phyloP scores from a whole-genome alignment of 148 eudicot genomes.

The Rhododendron molle region DNA sequence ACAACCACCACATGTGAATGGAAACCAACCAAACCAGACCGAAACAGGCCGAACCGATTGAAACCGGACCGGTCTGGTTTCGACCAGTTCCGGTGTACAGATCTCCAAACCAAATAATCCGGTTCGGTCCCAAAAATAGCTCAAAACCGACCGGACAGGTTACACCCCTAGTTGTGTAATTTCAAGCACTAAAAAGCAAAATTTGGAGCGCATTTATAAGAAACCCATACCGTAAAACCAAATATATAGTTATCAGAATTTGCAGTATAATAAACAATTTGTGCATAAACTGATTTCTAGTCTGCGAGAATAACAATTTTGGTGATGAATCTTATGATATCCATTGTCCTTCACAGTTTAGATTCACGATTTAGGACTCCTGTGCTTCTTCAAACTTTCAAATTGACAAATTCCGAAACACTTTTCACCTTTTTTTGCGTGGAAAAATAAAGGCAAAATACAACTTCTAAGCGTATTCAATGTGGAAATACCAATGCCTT shows the following conservation, averaged over 20 bases:
- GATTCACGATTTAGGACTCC: background rate
- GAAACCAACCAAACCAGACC: too few relatives aligned
- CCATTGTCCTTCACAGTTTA: background rate
- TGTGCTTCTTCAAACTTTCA: background rate
- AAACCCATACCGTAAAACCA: background rate
- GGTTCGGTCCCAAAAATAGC: too few relatives aligned
- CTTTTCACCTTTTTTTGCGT: background rate
- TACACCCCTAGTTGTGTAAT: too few relatives aligned
- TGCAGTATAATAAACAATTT: background rate
- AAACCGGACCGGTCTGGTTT: too few relatives aligned
- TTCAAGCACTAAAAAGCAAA: too few relatives aligned
- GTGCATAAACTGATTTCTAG: background rate
- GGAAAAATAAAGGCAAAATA: background rate
- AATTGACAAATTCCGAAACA: background rate
- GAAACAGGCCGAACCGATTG: too few relatives aligned
- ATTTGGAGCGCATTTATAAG: too few relatives aligned
- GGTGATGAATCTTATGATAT: background rate
- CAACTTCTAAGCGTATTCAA: background rate
- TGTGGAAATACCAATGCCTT: background rate
- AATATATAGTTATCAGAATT: background rate
- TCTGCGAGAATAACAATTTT: background rate
- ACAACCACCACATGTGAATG: too few relatives aligned
- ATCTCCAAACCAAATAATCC: too few relatives aligned
- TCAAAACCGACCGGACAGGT: too few relatives aligned
- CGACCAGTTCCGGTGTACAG: too few relatives aligned